Evolutionary conservation across 345 rosid species (phyloP).

Genomic region (Salix viminalis): DNA sequence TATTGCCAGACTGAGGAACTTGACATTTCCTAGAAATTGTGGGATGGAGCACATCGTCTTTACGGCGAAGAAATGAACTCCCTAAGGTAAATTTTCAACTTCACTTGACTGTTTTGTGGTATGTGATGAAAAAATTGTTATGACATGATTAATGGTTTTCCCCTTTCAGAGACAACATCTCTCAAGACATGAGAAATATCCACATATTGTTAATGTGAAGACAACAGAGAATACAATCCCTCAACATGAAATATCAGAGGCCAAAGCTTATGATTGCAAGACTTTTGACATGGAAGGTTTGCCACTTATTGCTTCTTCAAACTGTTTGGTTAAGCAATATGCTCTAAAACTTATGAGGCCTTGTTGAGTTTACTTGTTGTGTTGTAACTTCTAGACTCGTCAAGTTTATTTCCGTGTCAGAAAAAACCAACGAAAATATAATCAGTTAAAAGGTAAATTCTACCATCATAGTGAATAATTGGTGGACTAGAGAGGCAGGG

Average conservation of each 20-base stretch:
- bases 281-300: constrained; percentile 60
- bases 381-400: not conserved
- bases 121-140: constrained; percentile 6
- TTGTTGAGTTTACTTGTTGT: constrained; percentile 2
- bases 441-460: not conserved
- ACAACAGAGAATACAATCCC: constrained; percentile 14
- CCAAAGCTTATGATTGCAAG: constrained; percentile 25
- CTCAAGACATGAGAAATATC: constrained; percentile 47
- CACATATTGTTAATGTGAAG: constrained; percentile 57
- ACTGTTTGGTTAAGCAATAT: not conserved
- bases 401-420: not conserved
- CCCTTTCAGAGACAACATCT: constrained; percentile 42
- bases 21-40: constrained; percentile 62
- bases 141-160: not conserved
- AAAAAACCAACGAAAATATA: not conserved
- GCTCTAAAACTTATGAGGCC: not conserved
- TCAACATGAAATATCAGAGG: constrained; percentile 29
- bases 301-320: constrained; percentile 17
- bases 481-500: not conserved
- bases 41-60: constrained; percentile 94
- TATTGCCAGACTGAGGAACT: constrained; percentile 32
- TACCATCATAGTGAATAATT: not conserved
- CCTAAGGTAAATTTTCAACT: constrained; percentile 50
- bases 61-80: constrained; percentile 54
- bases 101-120: constrained; percentile 2